phyloP scores from a whole-genome alignment of 73 alveolate species.

The Durusdinium trenchii region DNA sequence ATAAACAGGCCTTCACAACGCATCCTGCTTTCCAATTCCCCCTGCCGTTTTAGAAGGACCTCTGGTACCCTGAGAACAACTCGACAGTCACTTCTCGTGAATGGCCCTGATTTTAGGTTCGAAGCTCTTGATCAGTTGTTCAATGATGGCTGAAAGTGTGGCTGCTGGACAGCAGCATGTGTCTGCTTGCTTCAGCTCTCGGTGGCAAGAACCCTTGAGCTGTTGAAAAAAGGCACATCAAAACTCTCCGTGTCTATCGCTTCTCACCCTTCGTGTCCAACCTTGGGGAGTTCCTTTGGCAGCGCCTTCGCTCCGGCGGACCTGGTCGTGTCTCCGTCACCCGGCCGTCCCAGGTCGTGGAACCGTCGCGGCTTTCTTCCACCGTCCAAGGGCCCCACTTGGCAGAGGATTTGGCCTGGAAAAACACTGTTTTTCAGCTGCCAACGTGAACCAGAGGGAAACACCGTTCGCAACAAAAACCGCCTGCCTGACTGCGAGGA shows the following conservation, averaged over 20 bases:
- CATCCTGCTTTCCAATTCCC: no score
- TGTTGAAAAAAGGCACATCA: background rate
- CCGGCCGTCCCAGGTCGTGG: background rate
- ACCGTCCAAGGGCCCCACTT: background rate
- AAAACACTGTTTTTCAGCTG: background rate
- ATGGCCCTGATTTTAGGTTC: background rate
- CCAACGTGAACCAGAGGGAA: background rate
- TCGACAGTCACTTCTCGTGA: background rate
- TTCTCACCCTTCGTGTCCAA: background rate
- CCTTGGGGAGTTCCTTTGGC: constrained; percentile 33
- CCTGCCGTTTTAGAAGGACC: no score
- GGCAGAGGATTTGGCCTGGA: background rate
- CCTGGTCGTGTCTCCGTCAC: background rate
- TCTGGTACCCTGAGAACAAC: no score
- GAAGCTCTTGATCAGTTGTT: no score
- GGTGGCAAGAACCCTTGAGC: background rate
- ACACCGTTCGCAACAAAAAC: background rate
- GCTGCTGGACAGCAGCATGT: no score
- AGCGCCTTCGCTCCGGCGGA: background rate
- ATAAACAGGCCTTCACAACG: background rate
- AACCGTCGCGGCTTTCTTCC: background rate
- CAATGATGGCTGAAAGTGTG: background rate
- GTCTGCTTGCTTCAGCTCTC: background rate
- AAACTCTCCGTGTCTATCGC: no score
- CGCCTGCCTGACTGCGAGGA: background rate